Conservation (phyloP, 1,139 yeast genomes). For the Candida sanyaensis region DNA sequence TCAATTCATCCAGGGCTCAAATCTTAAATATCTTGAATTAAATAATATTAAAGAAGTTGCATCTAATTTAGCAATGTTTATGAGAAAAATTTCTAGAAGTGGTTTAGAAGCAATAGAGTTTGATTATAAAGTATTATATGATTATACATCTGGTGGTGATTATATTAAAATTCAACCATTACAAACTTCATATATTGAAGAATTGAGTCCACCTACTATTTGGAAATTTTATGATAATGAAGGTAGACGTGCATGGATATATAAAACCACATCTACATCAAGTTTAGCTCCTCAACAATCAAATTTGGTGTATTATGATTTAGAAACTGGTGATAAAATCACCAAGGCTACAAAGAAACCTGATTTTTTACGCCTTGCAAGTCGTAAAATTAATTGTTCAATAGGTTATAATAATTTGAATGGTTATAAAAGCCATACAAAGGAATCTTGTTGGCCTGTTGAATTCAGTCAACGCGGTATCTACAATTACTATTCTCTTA, state of each 20-base stretch:
- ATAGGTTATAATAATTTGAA: conserved; percentile 50
- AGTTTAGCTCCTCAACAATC: no score
- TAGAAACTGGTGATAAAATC: conserved; percentile 66
- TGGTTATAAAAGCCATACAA: conserved; percentile 30
- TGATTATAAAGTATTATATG: conserved; percentile 42
- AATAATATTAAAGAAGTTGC: conserved; percentile 38
- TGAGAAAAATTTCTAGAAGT: conserved; percentile 30
- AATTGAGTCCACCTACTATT: conserved; percentile 31
- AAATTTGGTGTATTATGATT: conserved; percentile 56
- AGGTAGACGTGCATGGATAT: conserved; percentile 87
- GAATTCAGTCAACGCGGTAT: conserved; percentile 68
- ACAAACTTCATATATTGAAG: conserved; percentile 28
- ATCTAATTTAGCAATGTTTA: conserved; percentile 23
- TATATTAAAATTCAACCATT: conserved; percentile 33
- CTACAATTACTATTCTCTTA: conserved; percentile 65
- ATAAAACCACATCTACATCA: conserved; percentile 30
- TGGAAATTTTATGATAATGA: conserved; percentile 59
- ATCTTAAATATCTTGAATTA: conserved; percentile 36
- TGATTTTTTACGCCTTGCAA: conserved; percentile 60
- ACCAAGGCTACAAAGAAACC: conserved; percentile 59
- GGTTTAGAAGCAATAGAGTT: conserved; percentile 39
- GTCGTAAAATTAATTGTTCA: conserved; percentile 61
- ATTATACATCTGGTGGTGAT: conserved; percentile 39
- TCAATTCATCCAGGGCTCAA: conserved; percentile 41
- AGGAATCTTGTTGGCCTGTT: conserved; percentile 54